phyloP scores from a whole-genome alignment of 345 rosid genomes.

The Camelina hispida region DNA sequence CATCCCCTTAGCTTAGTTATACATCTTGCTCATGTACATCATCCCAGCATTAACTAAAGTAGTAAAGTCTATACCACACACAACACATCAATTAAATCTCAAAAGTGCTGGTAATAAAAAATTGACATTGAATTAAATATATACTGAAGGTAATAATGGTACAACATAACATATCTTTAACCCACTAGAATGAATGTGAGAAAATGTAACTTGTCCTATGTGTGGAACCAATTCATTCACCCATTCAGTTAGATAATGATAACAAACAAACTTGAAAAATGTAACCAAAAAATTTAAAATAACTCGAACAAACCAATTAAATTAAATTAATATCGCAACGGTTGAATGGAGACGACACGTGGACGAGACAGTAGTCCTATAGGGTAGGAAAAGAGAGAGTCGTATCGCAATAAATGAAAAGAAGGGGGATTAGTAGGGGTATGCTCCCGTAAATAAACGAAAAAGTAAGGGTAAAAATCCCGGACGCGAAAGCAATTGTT shows the following conservation, averaged over 20 bases:
- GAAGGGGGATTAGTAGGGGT: constrained; percentile 24
- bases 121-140: too few species aligned
- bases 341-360: constrained; percentile 18
- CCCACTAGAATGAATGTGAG: too few species aligned
- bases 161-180: too few species aligned
- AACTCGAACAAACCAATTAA: too few species aligned
- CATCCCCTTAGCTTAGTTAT: neutral
- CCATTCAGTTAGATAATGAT: too few species aligned
- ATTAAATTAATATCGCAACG: neutral
- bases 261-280: too few species aligned
- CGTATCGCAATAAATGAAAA: neutral
- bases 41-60: neutral
- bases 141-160: too few species aligned
- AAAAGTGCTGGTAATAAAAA: too few species aligned
- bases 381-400: neutral
- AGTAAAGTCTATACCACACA: neutral
- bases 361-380: constrained; percentile 21
- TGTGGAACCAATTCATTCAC: too few species aligned
- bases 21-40: neutral
- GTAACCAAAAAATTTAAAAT: too few species aligned
- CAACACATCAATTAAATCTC: constrained; percentile 1
- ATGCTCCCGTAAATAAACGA: constrained; percentile 40
- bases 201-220: too few species aligned
- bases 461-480: constrained; percentile 32
- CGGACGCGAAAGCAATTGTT: constrained; percentile 15